Conservation (phyloP, 306 rosid species). For the Vigna nakashimae region DNA sequence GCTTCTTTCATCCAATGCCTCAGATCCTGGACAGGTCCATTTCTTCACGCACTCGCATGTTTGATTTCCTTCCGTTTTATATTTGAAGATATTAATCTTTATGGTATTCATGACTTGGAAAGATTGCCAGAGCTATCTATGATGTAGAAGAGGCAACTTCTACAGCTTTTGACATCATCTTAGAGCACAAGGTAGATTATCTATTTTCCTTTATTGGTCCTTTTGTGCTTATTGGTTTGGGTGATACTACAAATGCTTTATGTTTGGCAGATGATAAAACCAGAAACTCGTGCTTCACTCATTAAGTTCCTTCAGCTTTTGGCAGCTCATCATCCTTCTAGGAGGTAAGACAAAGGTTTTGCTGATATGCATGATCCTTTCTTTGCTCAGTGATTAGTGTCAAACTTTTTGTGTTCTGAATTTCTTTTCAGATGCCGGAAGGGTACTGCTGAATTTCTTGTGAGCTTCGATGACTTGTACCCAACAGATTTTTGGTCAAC, state of each 20-base stretch:
- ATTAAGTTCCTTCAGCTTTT: slow-evolving; percentile 88
- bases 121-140: slow-evolving; percentile 92
- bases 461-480: slow-evolving; percentile 80
- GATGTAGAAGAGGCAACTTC: slow-evolving; percentile 98
- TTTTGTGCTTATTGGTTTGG: slow-evolving; percentile 24
- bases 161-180: slow-evolving; percentile 82
- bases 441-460: slow-evolving; percentile 90
- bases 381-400: slow-evolving; percentile 29
- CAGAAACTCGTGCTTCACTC: slow-evolving; percentile 80
- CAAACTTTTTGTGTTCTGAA: slow-evolving; percentile 38
- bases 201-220: slow-evolving; percentile 33
- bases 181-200: slow-evolving; percentile 70
- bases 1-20: slow-evolving; percentile 72
- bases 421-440: slow-evolving; percentile 79
- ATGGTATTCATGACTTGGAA: slow-evolving; percentile 43
- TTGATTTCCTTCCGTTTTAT: slow-evolving; percentile 38
- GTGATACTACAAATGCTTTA: slow-evolving; percentile 39
- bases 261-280: slow-evolving; percentile 76
- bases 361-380: slow-evolving; percentile 30
- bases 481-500: slow-evolving; percentile 58
- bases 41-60: slow-evolving; percentile 32
- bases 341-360: slow-evolving; percentile 58
- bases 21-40: slow-evolving; percentile 87
- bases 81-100: slow-evolving; percentile 46
- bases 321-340: slow-evolving; percentile 92